Base-by-base conservation (phyloP, 805 yeast genomes). In the Hanseniaspora nectarophila region DNA sequence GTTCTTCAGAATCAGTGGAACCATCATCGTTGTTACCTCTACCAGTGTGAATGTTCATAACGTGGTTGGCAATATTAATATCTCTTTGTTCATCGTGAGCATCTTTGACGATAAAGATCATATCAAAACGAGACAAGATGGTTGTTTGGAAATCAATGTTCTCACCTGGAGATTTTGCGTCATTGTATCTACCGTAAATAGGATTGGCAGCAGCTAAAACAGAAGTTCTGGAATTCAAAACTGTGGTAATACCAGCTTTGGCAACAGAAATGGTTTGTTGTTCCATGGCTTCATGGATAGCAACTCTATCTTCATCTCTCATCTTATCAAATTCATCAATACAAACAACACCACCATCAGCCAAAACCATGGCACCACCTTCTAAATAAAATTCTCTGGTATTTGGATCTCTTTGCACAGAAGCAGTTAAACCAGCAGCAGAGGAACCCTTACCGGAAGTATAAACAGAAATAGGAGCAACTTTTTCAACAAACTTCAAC, bases 321-420 rank as follows among this genome's bases (percentile, higher is more conserved):
- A 92, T 92, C 73, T 92, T 92, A 67, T 92, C 99, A 64, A 92
- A 92, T 74, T 92, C 99, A 72, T 92, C 99, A 63, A 92, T 92
- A 75, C 97, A 92, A 45, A 90, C 97, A 47, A 92, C 97, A 58
- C 99, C 99, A 37, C 97, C 97, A 70, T 92, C 98, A 0, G 99
- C 98, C 47, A 92, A 72, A n/a, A 92, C 98, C 97, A 92, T 89
- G 8, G 99, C 99, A 68, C 99, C 99, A 55, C 99, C 98, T 75
- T 92, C 99, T 51, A 92, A 72, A 65, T 85, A 90, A 66, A 90
- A 92, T 60, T 92, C 98, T 57, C 95, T 73, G 0, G 96, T 85
- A 23, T 73, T 72, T 1, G 86, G 74, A 65, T 92, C 97, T 65
- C 96, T 76, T 70, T 90, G 98, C 18, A 92, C 97, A 16, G 95